phyloP scores from a whole-genome alignment of 257 asterid genomes.

The Solanum paucissectum region DNA sequence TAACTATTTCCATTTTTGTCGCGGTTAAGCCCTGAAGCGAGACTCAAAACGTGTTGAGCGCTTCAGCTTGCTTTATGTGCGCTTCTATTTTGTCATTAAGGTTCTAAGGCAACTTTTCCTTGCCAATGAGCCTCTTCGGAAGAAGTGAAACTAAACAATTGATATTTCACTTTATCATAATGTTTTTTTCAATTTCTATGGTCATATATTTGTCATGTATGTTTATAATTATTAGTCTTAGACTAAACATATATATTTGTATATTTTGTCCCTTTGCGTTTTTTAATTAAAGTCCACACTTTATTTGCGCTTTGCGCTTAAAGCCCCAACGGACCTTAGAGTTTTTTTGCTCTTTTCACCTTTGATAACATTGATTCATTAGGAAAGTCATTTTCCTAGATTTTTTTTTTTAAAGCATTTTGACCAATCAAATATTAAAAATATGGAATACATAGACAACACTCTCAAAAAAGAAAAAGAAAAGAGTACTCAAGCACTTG shows the following conservation, averaged over 20 bases:
- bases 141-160: not conserved
- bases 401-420: too few relatives aligned
- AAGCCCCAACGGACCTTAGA: not conserved
- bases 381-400: not conserved
- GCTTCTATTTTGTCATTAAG: too few relatives aligned
- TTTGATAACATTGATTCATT: not conserved
- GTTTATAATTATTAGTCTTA: not conserved
- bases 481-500: not conserved
- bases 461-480: not conserved
- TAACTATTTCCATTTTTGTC: not conserved
- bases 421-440: not conserved
- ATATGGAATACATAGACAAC: not conserved
- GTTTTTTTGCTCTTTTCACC: not conserved
- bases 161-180: not conserved
- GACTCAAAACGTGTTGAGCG: too few relatives aligned
- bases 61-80: too few relatives aligned
- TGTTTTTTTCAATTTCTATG: not conserved
- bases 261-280: not conserved
- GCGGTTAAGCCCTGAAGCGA: not conserved
- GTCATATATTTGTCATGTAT: not conserved
- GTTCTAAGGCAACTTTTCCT: not conserved
- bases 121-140: not conserved
- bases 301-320: not conserved
- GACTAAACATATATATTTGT: not conserved
- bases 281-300: too few relatives aligned